Evolutionary conservation across 2,329 filamentous ascomycete species (phyloP), one percentile per base, ranked within the genome.

Genomic region (Trichoderma breve): DNA sequence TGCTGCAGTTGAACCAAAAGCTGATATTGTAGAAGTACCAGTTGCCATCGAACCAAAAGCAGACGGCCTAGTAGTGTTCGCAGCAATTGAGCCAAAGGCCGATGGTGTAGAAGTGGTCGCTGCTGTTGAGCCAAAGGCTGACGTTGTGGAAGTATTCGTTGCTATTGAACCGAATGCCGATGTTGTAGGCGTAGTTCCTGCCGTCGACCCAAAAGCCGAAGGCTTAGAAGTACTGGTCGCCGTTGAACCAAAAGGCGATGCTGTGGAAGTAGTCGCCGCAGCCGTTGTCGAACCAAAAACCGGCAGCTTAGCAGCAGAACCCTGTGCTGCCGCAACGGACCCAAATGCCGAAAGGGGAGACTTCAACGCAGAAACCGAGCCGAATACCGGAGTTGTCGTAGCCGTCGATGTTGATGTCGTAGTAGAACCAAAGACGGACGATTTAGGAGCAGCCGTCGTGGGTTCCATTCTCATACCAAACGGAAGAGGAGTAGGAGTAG

Each of bases 81-180:
- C n/a, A 9, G 43, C 43, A 21, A 6, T 21, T 0, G 43, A n/a
- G 7, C n/a, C 43, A 47, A 47, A 47, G 4, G 43, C 43, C 2
- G 43, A 51, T 11, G 43, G n/a, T 1, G 7, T 51, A 21, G 43
- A 3, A 51, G n/a, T n/a, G 4, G 4, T 9, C 0, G n/a, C 1
- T 24, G 9, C n/a, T 0, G 9, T 21, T 4, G 43, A 51, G 2
- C 43, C 43, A 51, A 51, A 51, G 18, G 43, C 43, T 11, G 43
- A 51, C 9, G n/a, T 0, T 1, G n/a, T 12, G 24, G 43, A 12
- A 51, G n/a, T 3, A 5, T 2, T 21, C 0, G 43, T 1, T 6
- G 36, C 5, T 2, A 14, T 39, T 6, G 36, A 39, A 2, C 36
- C 36, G 2, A 39, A 39, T 1, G 2, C 36, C 6, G 36, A 39